Percentiles rank a stretch among this genome's conserved stretches.
phyloP scores from a whole-genome alignment of 2,329 filamentous ascomycete genomes.

The Pleurostoma richardsiae region DNA sequence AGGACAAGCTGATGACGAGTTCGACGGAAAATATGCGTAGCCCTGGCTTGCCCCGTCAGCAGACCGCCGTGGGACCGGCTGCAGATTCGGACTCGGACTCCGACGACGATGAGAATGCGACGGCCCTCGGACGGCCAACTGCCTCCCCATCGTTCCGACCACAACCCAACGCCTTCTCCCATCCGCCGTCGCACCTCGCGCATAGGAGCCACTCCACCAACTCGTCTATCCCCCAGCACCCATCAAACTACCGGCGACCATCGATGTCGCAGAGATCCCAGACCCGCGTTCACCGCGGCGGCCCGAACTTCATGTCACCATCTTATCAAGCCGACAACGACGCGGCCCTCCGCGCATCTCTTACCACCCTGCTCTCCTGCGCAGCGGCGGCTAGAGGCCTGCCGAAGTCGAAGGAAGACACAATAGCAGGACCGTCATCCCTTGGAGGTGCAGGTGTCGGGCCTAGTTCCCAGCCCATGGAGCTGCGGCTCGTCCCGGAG shows the following conservation, averaged over 20 bases:
- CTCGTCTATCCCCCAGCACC: conserved; percentile 42
- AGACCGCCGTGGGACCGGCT: conserved; percentile 29
- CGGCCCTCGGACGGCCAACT: conserved; percentile 64
- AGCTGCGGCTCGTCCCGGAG: conserved; percentile 55
- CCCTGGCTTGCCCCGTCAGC: conserved; percentile 21
- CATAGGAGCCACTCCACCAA: conserved; percentile 45
- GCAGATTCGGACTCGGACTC: conserved; percentile 34
- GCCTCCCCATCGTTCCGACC: conserved; percentile 65
- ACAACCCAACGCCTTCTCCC: conserved; percentile 88
- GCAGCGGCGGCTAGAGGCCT: conserved; percentile 83
- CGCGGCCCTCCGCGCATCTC: conserved; percentile 81
- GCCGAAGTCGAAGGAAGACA: conserved; percentile 54
- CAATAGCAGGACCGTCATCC: conserved; percentile 24
- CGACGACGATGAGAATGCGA: conserved; percentile 69
- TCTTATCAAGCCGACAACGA: conserved; percentile 84
- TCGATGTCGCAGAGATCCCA: conserved; percentile 43
- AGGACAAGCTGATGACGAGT: conserved; percentile 61
- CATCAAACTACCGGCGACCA: conserved; percentile 40
- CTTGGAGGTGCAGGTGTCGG: conserved; percentile 31
- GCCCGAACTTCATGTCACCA: conserved; percentile 64
- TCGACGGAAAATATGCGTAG: conserved; percentile 48
- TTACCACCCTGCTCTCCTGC: conserved; percentile 95
- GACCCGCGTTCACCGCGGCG: conserved; percentile 36
- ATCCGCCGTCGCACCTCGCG: conserved; percentile 58
- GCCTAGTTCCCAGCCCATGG: conserved; percentile 48